phyloP scores from a whole-genome alignment of 75 land plant species.

The Cunninghamia lanceolata region DNA sequence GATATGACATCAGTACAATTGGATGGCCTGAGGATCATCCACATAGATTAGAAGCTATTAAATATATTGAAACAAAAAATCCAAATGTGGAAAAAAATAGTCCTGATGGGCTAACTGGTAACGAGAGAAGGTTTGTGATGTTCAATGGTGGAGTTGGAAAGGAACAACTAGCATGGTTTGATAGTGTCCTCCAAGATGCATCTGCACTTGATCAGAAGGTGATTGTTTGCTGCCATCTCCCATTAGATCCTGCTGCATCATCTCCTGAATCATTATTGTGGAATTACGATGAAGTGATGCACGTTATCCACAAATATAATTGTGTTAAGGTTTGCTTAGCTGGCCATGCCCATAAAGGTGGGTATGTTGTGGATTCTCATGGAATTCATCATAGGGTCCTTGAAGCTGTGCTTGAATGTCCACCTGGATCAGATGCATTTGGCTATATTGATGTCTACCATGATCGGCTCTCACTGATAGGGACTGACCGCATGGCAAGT shows the following conservation, averaged over 20 bases:
- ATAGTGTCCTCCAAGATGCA: constrained; percentile 59
- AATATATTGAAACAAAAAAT: constrained; percentile 58
- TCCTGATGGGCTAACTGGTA: constrained; percentile 64
- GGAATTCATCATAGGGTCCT: constrained; percentile 86
- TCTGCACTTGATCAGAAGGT: constrained; percentile 50
- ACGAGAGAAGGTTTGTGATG: constrained; percentile 75
- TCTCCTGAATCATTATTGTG: constrained; percentile 60
- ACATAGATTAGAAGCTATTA: constrained; percentile 45
- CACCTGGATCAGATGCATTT: constrained; percentile 82
- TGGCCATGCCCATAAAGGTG: constrained; percentile 95
- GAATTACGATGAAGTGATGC: constrained; percentile 92
- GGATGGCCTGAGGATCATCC: constrained; percentile 92
- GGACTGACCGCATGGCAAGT: constrained; percentile 58
- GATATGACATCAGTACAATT: constrained; percentile 85
- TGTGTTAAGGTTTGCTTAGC: constrained; percentile 89
- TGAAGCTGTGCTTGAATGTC: constrained; percentile 96
- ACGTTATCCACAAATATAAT: constrained; percentile 61
- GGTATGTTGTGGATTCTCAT: constrained; percentile 72
- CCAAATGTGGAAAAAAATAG: constrained; percentile 87
- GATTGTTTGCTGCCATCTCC: constrained; percentile 81
- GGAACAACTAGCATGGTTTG: constrained; percentile 80
- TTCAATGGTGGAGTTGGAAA: constrained; percentile 93
- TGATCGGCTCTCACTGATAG: constrained; percentile 57
- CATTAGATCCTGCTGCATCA: constrained; percentile 70
- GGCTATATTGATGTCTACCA: constrained; percentile 80